Evolutionary conservation across 1,284 basidiomycete genomes (phyloP).

Genomic region (Rhodotorula sp.): DNA sequence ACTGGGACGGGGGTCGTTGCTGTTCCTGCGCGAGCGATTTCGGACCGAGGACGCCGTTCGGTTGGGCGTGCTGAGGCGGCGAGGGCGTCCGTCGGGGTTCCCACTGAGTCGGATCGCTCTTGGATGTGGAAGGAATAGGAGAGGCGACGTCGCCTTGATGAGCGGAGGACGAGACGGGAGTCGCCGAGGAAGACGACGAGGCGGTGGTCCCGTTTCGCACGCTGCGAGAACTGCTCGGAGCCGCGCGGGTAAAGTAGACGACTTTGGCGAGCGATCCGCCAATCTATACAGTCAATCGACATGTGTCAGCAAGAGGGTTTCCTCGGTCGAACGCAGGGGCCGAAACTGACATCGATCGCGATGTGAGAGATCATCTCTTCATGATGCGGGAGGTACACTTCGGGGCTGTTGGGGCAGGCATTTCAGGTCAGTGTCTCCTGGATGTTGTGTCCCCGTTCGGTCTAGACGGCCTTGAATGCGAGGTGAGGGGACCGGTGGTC

Average conservation of each 20-base stretch:
- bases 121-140: constrained; percentile 5
- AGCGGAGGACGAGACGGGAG: constrained; percentile 13
- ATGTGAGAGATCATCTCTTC: constrained; percentile 91
- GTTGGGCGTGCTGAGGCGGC: constrained; percentile 36
- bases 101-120: constrained; percentile 12
- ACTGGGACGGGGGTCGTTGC: neutral
- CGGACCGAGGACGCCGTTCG: constrained; percentile 45
- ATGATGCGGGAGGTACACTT: constrained; percentile 92
- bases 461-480: constrained; percentile 57
- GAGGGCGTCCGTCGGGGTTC: constrained; percentile 31
- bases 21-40: constrained; percentile 38
- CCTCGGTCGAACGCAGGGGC: neutral
- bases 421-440: neutral
- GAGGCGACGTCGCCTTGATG: neutral
- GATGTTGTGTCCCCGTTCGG: too few relatives aligned
- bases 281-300: constrained; percentile 59
- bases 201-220: constrained; percentile 17
- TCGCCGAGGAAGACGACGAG: constrained; percentile 12
- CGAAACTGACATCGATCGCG: constrained; percentile 78
- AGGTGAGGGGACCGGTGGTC: constrained; percentile 65
- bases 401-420: constrained; percentile 53
- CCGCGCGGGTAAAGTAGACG: constrained; percentile 85
- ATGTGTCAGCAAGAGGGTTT: neutral
- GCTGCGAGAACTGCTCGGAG: neutral
- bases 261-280: constrained; percentile 97